These are phyloP conservation scores for Melanogaster broomeanus DNA, from an alignment of 768 basidiomycete species.

Conservation along the genomic window DNA sequence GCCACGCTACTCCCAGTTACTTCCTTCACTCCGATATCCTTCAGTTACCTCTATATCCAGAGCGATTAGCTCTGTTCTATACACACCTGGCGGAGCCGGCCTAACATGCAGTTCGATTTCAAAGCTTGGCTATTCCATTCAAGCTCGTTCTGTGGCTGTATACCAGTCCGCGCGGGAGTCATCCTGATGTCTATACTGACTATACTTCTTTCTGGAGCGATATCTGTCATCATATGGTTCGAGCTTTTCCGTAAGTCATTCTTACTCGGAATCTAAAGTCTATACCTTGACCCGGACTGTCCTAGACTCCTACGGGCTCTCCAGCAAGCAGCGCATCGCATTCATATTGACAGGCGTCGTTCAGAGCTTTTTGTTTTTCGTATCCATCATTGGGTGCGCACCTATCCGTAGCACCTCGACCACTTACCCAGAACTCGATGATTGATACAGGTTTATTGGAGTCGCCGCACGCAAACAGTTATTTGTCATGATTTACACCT, in stretches of 20 bases:
- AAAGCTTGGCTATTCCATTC: conserved; percentile 49
- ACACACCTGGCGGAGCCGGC: neutral
- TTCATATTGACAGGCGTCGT: conserved; percentile 55
- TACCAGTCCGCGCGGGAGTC: conserved; percentile 65
- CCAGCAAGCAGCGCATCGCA: conserved; percentile 34
- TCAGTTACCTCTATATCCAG: neutral
- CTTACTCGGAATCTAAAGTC: neutral
- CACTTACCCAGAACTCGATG: conserved; percentile 2
- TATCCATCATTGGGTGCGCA: conserved; percentile 56
- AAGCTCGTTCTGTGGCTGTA: conserved; percentile 60
- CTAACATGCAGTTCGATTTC: conserved; percentile 44
- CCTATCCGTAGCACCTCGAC: neutral
- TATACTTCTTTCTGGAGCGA: conserved; percentile 52
- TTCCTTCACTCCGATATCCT: neutral
- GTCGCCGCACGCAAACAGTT: conserved; percentile 60
- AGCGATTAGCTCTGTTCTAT: neutral
- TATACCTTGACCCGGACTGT: neutral
- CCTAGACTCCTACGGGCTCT: conserved; percentile 35
- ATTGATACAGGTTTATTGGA: conserved; percentile 54
- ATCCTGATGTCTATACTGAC: conserved; percentile 54
- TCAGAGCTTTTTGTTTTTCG: conserved; percentile 53
- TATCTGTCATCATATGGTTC: conserved; percentile 61
- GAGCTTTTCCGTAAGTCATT: conserved; percentile 54
- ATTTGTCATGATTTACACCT: conserved; percentile 57
- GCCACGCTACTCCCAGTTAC: neutral